These are phyloP conservation scores for Alisma plantagoaquatica DNA, from an alignment of 106 monocot genomes.

Conservation along the genomic window DNA sequence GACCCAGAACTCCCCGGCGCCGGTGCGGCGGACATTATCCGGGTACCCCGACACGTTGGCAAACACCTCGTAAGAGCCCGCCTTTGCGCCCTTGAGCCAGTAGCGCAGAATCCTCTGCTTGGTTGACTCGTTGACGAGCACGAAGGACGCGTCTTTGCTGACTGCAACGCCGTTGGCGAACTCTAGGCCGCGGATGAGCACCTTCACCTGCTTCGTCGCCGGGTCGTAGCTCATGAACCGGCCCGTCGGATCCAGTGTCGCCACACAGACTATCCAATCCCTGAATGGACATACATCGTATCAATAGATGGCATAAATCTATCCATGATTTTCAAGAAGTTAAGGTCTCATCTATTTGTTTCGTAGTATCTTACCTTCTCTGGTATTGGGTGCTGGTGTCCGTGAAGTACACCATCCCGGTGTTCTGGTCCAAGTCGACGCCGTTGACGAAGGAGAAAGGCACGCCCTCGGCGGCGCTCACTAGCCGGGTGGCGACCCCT, in stretches of 20 bases:
- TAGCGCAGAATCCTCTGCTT: slow-evolving; percentile 31
- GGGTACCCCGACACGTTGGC: slow-evolving; percentile 39
- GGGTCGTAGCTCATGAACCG: no score
- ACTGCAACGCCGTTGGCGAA: slow-evolving; percentile 51
- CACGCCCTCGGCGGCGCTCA: background rate
- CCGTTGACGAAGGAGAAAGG: background rate
- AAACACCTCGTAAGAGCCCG: slow-evolving; percentile 12
- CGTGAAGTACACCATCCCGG: background rate
- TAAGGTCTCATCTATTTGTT: no score
- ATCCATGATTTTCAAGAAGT: background rate
- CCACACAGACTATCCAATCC: slow-evolving; percentile 25
- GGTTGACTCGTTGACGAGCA: slow-evolving; percentile 46
- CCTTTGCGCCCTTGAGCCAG: slow-evolving; percentile 14
- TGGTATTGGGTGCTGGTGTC: slow-evolving; percentile 2
- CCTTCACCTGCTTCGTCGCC: slow-evolving; percentile 7
- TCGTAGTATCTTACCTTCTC: background rate
- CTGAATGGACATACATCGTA: slow-evolving; percentile 6
- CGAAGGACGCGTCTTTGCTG: slow-evolving; percentile 34
- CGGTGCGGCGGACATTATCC: slow-evolving; percentile 47
- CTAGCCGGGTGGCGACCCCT: background rate
- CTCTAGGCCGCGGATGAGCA: slow-evolving; percentile 22
- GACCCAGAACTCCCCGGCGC: no score
- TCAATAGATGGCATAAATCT: background rate
- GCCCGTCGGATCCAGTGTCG: slow-evolving; percentile 33
- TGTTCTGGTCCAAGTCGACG: background rate